Conservation (phyloP, 108 stramenopile species). For the Nitzschia inconspicua region DNA sequence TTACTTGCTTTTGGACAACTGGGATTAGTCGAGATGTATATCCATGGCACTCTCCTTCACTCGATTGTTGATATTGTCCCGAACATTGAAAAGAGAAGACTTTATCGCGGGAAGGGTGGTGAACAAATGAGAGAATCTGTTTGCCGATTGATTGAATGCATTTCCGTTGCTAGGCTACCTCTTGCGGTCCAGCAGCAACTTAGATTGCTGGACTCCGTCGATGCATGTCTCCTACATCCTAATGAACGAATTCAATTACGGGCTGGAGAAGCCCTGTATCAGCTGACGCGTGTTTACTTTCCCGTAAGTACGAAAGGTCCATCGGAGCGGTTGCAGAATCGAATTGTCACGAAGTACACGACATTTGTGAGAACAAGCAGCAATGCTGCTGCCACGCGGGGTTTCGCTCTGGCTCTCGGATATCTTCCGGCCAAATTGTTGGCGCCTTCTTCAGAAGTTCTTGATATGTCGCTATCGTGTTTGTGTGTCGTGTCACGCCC, state of each 20-base stretch:
- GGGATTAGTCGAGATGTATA: slow-evolving; percentile 1
- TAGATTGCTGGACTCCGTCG: slow-evolving; percentile 86
- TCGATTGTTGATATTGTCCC: slow-evolving; percentile 72
- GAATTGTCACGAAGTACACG: slow-evolving; percentile 86
- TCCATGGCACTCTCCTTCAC: neutral
- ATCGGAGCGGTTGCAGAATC: slow-evolving; percentile 76
- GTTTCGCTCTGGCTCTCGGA: slow-evolving; percentile 91
- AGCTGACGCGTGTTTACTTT: slow-evolving; percentile 78
- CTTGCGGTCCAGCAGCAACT: slow-evolving; percentile 81
- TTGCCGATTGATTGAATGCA: slow-evolving; percentile 89
- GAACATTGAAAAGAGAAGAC: slow-evolving; percentile 87
- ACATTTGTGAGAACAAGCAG: slow-evolving; percentile 62
- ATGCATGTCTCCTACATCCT: slow-evolving; percentile 92
- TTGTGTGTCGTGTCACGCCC: slow-evolving; percentile 54
- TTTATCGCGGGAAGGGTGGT: slow-evolving; percentile 96
- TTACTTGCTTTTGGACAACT: slow-evolving; percentile 60
- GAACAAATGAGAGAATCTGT: slow-evolving; percentile 92
- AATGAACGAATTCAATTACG: slow-evolving; percentile 82
- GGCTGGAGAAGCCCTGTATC: slow-evolving; percentile 73
- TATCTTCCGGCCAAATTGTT: slow-evolving; percentile 78
- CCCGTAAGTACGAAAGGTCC: slow-evolving; percentile 79
- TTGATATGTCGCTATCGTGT: slow-evolving; percentile 51
- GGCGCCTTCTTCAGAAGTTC: slow-evolving; percentile 52
- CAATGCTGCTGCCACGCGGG: slow-evolving; percentile 94
- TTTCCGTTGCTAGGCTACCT: slow-evolving; percentile 67